phyloP scores from a whole-genome alignment of 768 basidiomycete genomes.

The Sistotremastrum niveocremeum region DNA sequence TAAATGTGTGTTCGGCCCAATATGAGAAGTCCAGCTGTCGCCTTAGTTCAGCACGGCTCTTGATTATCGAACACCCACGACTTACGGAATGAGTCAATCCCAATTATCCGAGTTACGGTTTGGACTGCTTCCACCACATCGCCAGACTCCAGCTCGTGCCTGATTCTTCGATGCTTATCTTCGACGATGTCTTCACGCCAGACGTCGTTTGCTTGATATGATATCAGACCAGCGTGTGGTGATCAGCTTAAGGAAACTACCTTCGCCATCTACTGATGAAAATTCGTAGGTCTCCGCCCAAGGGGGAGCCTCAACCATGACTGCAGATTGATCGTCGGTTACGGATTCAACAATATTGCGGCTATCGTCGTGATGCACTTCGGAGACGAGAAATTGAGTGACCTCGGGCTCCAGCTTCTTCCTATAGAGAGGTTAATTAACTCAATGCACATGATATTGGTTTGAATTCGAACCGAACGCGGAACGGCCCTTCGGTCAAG shows the following conservation, averaged over 20 bases:
- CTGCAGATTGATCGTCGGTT: slow-evolving; percentile 32
- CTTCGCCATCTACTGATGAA: slow-evolving; percentile 47
- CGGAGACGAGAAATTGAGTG: slow-evolving; percentile 29
- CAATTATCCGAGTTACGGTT: slow-evolving; percentile 78
- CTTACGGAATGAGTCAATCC: slow-evolving; percentile 86
- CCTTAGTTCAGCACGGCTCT: neutral
- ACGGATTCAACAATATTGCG: slow-evolving; percentile 38
- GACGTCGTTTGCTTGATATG: slow-evolving; percentile 28
- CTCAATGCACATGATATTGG: neutral
- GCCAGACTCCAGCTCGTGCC: slow-evolving; percentile 77
- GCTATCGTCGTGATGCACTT: slow-evolving; percentile 31
- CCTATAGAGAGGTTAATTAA: slow-evolving; percentile 22
- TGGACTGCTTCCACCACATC: slow-evolving; percentile 80
- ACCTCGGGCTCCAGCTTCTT: slow-evolving; percentile 63
- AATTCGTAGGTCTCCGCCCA: slow-evolving; percentile 67
- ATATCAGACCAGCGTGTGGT: neutral
- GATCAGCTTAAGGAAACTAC: slow-evolving; percentile 17
- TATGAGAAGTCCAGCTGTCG: slow-evolving; percentile 71
- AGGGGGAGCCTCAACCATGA: slow-evolving; percentile 50
- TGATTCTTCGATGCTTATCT: slow-evolving; percentile 77
- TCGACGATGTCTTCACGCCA: slow-evolving; percentile 69
- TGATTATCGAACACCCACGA: slow-evolving; percentile 5
- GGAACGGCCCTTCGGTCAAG: slow-evolving; percentile 83
- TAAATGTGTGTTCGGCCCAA: slow-evolving; percentile 78
- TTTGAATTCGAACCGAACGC: slow-evolving; percentile 49